Base-by-base conservation (phyloP, 2,329 filamentous ascomycete species). In the Trichoderma harzianum region DNA sequence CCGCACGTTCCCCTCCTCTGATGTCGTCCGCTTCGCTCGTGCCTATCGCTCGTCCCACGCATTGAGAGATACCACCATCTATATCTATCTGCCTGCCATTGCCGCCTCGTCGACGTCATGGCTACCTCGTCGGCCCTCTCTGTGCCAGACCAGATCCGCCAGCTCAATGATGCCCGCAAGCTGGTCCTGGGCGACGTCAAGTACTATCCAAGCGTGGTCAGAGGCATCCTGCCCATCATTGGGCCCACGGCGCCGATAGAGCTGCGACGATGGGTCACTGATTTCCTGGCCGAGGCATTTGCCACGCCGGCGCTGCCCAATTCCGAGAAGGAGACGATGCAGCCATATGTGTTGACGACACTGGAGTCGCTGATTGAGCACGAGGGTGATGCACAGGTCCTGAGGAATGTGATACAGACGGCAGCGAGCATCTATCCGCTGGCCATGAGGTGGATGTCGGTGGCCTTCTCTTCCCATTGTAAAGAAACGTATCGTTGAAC, bases 201-300 rank as follows among this genome's bases (percentile, higher is more conserved):
- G 79, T 94, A 97, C 83, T 99, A 98, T 82, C 91, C 92, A 65
- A 93, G 93, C 81, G 95, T 99, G 79, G 91, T 99, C 74, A 93
- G 93, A 78, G 94, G 94, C 62, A 94, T 98, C 74, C 85, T 98
- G n/a, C 94, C 95, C 70, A 95, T 98, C 78, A 93, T 98, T 81
- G 91, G 91, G 73, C 89, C 92, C 66, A 86, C 87, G 75, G 88
- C 93, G 74, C 88, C 89, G 73, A 83, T 97, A 71, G 93, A 97
- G 82, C 85, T 98, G 78, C 92, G 94, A 82, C 87, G 95, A 91
- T 99, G 96, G 96, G 96, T 95, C 30, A 92, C 95, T 74, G 95
- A 98, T 73, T 99, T 99, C 79, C 86, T 99, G 57, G 94, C 95
- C 71, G 96, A 99, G 84, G 94, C 95, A 3, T 98, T 99, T 83